Evolutionary conservation across 352 stramenopile species (phyloP).

Genomic region (Aphanomyces stellatus): DNA sequence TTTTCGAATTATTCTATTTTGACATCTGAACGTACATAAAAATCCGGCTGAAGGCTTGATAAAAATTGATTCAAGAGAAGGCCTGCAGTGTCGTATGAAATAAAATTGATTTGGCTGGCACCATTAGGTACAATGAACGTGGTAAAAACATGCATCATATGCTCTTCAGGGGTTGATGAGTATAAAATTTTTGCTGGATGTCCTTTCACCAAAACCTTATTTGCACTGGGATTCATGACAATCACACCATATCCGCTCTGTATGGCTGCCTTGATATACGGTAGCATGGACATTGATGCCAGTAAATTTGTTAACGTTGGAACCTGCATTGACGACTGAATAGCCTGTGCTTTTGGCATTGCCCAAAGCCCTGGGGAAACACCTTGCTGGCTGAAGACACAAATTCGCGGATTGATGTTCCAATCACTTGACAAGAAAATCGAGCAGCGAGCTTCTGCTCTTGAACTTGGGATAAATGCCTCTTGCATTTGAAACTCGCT

Average conservation of each 20-base stretch:
- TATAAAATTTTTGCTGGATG: slow-evolving; percentile 77
- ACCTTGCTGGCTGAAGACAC: slow-evolving; percentile 75
- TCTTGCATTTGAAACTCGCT: slow-evolving; percentile 74
- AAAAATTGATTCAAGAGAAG: slow-evolving; percentile 66
- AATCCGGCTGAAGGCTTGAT: slow-evolving; percentile 39
- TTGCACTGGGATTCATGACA: slow-evolving; percentile 77
- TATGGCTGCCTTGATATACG: slow-evolving; percentile 79
- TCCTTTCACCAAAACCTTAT: slow-evolving; percentile 67
- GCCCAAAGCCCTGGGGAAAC: slow-evolving; percentile 11
- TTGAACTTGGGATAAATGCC: slow-evolving; percentile 84
- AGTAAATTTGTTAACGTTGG: slow-evolving; percentile 64
- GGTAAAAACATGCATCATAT: slow-evolving; percentile 79
- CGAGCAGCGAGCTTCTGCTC: slow-evolving; percentile 76
- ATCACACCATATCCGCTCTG: slow-evolving; percentile 77
- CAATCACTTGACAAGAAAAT: slow-evolving; percentile 83
- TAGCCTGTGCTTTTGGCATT: slow-evolving; percentile 27
- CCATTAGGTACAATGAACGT: slow-evolving; percentile 78
- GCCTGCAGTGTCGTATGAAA: slow-evolving; percentile 62
- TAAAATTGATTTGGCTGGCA: slow-evolving; percentile 78
- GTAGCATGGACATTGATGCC: slow-evolving; percentile 83
- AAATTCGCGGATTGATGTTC: slow-evolving; percentile 65
- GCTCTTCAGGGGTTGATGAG: slow-evolving; percentile 61
- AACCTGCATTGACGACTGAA: slow-evolving; percentile 65
- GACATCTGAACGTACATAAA: slow-evolving; percentile 35
- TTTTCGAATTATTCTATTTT: too few relatives aligned